These are phyloP conservation scores for Raphanus raphanistrum DNA, from an alignment of 345 rosid genomes.

Conservation along the genomic window DNA sequence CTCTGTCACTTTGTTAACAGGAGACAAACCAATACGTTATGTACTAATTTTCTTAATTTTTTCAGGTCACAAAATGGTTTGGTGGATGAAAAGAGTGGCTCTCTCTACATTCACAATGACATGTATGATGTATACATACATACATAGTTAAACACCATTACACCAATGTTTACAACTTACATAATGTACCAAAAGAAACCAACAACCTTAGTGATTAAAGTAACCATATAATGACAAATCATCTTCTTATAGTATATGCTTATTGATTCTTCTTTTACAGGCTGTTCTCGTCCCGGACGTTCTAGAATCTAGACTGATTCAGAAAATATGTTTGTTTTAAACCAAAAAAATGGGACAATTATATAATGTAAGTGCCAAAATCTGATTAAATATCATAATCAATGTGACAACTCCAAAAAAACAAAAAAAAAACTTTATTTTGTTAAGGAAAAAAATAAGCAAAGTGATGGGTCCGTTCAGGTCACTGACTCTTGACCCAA, in stretches of 20 bases:
- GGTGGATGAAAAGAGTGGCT: not conserved
- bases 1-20: not conserved
- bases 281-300: not conserved
- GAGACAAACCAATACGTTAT: not conserved
- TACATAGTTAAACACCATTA: too few relatives aligned
- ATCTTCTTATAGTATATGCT: not conserved
- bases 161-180: too few relatives aligned
- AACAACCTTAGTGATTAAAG: too few relatives aligned
- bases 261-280: not conserved
- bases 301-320: not conserved
- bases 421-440: not conserved
- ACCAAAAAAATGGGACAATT: not conserved
- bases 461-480: conserved; percentile 11
- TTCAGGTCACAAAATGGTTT: not conserved
- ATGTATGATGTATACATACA: too few relatives aligned
- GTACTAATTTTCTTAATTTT: not conserved
- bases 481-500: conserved; percentile 24
- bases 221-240: too few relatives aligned
- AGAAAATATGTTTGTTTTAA: not conserved
- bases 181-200: too few relatives aligned
- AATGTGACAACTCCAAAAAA: not conserved
- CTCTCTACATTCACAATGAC: not conserved
- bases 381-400: conserved; percentile 17
- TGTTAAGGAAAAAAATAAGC: not conserved
- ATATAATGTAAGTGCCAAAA: conserved; percentile 12